Percentiles rank a stretch among this genome's conserved stretches.
These are phyloP conservation scores for Luvunga scandens DNA, from an alignment of 345 rosid genomes.

Conservation along the genomic window DNA sequence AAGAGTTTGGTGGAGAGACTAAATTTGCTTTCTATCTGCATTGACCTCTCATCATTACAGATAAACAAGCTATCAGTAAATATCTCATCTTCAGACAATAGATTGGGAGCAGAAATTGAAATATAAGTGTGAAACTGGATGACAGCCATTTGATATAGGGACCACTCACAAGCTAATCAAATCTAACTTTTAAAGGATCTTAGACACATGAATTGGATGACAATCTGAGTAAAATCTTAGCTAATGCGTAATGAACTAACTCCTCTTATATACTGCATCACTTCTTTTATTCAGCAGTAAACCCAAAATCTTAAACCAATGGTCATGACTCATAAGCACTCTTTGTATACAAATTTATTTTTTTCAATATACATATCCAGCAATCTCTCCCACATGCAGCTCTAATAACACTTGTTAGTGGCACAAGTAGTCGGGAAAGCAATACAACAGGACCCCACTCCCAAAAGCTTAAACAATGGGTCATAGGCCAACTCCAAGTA, in stretches of 20 bases:
- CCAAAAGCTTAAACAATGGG: neutral
- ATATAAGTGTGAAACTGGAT: neutral
- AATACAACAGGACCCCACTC: neutral
- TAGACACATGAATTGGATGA: neutral
- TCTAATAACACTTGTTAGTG: neutral
- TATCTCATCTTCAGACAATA: neutral
- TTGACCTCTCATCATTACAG: neutral
- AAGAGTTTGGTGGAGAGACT: constrained; percentile 56
- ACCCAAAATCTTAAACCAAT: neutral
- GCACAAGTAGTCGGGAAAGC: neutral
- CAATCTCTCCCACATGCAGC: neutral
- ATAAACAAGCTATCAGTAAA: neutral
- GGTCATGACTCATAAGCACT: neutral
- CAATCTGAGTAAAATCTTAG: neutral
- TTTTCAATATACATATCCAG: neutral
- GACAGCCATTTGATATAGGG: neutral
- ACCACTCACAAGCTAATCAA: neutral
- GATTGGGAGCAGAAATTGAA: neutral
- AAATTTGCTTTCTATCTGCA: constrained; percentile 85
- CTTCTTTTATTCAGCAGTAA: neutral
- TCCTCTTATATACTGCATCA: neutral
- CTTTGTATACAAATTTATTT: neutral
- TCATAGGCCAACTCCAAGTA: neutral
- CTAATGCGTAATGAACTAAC: neutral
- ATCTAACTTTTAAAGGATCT: neutral